Evolutionary conservation across 2,329 filamentous ascomycete species (phyloP), one percentile per base, ranked within the genome.

Genomic region (Trichoderma asperellum): DNA sequence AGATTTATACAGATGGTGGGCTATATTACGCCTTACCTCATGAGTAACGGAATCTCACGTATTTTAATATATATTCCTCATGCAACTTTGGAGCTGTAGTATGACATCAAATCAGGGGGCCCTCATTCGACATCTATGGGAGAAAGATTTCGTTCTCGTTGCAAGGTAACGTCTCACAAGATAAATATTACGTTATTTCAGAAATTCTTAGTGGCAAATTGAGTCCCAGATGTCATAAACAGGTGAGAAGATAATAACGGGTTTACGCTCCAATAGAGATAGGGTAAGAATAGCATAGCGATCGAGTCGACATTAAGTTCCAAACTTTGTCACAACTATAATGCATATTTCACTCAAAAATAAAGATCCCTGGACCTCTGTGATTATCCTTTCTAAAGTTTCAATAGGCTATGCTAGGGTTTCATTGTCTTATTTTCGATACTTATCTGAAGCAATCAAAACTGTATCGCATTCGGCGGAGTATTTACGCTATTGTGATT

Each of bases 301-400:
- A 43, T n/a, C 12, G 18, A 43, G 40, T 43, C 40, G 8, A 8
- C 40, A 43, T 10, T 10, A 43, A n/a, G 6, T 43, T 18, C 6
- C 3, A 43, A 43, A 18, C 18, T 16, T 8, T 18, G 5, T 43
- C 8, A 16, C 40, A 1, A 2, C 6, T 4, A n/a, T 18, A n/a
- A n/a, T 43, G 40, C 18, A 8, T 43, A n/a, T 2, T n/a, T 8
- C 40, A 43, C 18, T 43, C 18, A 43, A n/a, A 35, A 35, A 10
- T n/a, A 18, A 43, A 43, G 6, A 4, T 2, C 18, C 10, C 37
- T 7, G 18, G 37, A 43, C 6, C 4, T 43, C 6, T n/a, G 18
- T 6, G 18, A n/a, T 3, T n/a, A n/a, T 43, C 1, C 6, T n/a
- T 10, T 10, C 6, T n/a, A 43, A n/a, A n/a, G 3, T 0, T n/a